Conservation (phyloP, 2,329 filamentous ascomycete species). For the Orbilia blumenaviensis region DNA sequence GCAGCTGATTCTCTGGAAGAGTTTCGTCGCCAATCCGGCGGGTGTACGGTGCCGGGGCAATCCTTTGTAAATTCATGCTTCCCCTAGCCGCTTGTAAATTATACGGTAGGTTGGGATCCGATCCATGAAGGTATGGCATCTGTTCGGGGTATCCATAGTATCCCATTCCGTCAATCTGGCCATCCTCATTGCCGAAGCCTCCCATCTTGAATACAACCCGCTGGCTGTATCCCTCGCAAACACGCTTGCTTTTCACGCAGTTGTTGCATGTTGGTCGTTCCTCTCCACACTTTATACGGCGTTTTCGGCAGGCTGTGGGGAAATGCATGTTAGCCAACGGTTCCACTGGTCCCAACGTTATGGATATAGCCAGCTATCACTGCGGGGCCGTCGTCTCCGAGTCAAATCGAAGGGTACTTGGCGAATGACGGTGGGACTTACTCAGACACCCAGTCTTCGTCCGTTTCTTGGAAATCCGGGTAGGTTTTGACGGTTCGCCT, state of each 20-base stretch:
- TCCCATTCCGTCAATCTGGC: conserved; percentile 40
- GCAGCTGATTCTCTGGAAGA: conserved; percentile 44
- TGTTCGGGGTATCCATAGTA: conserved; percentile 49
- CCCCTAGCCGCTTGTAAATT: conserved; percentile 42
- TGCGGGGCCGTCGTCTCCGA: conserved; percentile 8
- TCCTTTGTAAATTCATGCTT: conserved; percentile 55
- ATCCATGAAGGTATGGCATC: conserved; percentile 39
- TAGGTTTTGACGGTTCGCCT: conserved; percentile 44
- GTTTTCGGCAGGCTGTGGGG: conserved; percentile 80
- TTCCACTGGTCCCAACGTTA: conserved; percentile 7
- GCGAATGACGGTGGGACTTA: conserved; percentile 50
- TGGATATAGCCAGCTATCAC: background rate
- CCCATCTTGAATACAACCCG: conserved; percentile 76
- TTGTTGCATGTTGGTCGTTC: conserved; percentile 83
- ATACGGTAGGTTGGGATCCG: conserved; percentile 41
- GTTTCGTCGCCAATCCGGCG: conserved; percentile 40
- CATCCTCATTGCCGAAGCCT: conserved; percentile 47
- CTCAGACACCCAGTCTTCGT: conserved; percentile 59
- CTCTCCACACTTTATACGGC: conserved; percentile 97
- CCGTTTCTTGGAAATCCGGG: conserved; percentile 57
- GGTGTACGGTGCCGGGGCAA: conserved; percentile 56
- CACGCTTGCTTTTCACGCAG: conserved; percentile 84
- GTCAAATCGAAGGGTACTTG: background rate
- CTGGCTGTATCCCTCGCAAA: conserved; percentile 85
- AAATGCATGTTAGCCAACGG: conserved; percentile 20